A percentile compares a stretch with the other conserved stretches of the same genome.
These are phyloP conservation scores for Nowakowskiella sp. DNA, from an alignment of 192 early-diverging fungal species.

Conservation along the genomic window DNA sequence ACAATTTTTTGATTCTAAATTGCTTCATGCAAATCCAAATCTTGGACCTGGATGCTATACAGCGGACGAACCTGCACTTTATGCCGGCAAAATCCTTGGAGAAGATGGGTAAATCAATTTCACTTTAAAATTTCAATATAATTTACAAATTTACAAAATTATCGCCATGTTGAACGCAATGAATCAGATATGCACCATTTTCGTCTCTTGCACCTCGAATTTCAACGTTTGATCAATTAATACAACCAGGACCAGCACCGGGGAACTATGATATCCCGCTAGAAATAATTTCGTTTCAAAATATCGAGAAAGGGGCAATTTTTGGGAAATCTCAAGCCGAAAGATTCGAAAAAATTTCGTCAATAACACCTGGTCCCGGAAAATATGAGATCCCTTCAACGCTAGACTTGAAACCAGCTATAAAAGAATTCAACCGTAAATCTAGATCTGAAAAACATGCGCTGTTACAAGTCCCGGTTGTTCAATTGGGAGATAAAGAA, in stretches of 20 bases:
- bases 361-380: conserved; percentile 34
- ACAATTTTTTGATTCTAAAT: conserved; percentile 36
- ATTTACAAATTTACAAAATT: not conserved
- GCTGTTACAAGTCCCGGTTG: too few species aligned
- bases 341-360: conserved; percentile 25
- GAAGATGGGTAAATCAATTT: conserved; percentile 26
- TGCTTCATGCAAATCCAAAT: conserved; percentile 44
- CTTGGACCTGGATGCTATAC: conserved; percentile 49
- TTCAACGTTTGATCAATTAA: conserved; percentile 36
- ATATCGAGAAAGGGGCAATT: conserved; percentile 27
- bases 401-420: not conserved
- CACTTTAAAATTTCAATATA: not conserved
- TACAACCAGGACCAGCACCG: conserved; percentile 36
- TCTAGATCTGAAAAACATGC: too few species aligned
- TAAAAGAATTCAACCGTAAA: too few species aligned
- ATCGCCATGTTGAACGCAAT: not conserved
- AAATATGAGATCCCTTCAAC: conserved; percentile 24
- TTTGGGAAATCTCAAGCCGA: conserved; percentile 36
- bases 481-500: too few species aligned
- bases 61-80: conserved; percentile 25
- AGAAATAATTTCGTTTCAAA: conserved; percentile 22
- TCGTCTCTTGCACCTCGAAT: conserved; percentile 36
- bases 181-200: conserved; percentile 44
- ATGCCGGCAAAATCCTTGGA: conserved; percentile 38
- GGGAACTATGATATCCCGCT: conserved; percentile 32